Base-by-base conservation (phyloP, 2,329 filamentous ascomycete species). In the Calonectria hawksworthii region DNA sequence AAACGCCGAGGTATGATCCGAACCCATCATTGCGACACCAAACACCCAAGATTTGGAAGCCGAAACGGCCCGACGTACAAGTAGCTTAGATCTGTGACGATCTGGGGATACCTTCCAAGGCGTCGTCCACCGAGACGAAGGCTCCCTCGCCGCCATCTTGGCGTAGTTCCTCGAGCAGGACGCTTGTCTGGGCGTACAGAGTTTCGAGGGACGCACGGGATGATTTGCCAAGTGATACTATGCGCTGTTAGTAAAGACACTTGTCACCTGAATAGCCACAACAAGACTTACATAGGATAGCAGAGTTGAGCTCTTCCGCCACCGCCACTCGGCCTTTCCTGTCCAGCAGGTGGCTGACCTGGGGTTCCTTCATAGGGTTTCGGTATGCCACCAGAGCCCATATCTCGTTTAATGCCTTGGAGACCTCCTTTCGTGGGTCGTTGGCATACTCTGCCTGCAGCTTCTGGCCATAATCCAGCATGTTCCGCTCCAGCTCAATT, bases 221-320 rank as follows among this genome's bases (percentile, higher is more conserved):
- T 0, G 95, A 96, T 86, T 98, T 98, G 65, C 97, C 97, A 3
- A 98, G 89, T 0, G 95, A 98, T 52, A 95, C 96, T 98, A 47
- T 28, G 18, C 7, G 8, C 47, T 16, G 69, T 83, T 80, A 82
- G 81, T 26, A 30, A 26, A 32, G 10, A 26, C 56, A 47, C 34
- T 7, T n/a, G 28, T 44, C 10, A 61, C 50, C 23, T 32, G 18
- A 51, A 36, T 14, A 3, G 18, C 23, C 16, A 70, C 26, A 32
- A 26, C 14, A 64, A 44, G 21, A 89, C 93, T 87, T 87, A 98
- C 96, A 92, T 74, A 99, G 85, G 80, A 99, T 98, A 61, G 95
- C 96, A 75, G 95, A 95, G 85, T 99, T 99, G 72, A 99, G 88
- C 84, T 98, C 96, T 86, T 99, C 97, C 11, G 96, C 96, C 51